Conservation (phyloP, 2,329 filamentous ascomycete species). For the Ascochyta lentis region DNA sequence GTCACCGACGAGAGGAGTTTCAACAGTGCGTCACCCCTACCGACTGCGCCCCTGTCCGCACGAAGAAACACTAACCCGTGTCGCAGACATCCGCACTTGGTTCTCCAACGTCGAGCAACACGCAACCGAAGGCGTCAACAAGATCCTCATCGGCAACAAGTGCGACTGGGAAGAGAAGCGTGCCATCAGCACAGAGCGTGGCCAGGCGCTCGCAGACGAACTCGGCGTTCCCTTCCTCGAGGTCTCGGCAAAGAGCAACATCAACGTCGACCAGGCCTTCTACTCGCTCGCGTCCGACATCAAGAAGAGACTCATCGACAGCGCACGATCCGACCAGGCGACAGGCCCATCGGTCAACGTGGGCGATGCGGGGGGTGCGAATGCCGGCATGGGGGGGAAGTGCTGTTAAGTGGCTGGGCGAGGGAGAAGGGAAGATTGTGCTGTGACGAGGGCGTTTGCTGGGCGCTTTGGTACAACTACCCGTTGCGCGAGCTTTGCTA, state of each 20-base stretch:
- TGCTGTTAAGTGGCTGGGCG: conserved; percentile 41
- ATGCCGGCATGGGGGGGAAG: conserved; percentile 46
- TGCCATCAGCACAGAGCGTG: conserved; percentile 88
- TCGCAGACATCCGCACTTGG: conserved; percentile 94
- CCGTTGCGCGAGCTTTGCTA: neutral
- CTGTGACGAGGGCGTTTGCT: conserved; percentile 2
- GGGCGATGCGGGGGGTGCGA: conserved; percentile 33
- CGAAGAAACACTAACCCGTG: conserved; percentile 26
- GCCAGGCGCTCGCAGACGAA: conserved; percentile 92
- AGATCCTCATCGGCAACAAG: conserved; percentile 99
- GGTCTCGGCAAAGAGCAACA: conserved; percentile 98
- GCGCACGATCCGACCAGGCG: conserved; percentile 71
- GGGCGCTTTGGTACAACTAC: neutral
- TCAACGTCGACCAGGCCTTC: conserved; percentile 99
- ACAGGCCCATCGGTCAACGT: conserved; percentile 43
- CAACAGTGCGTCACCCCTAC: conserved; percentile 71
- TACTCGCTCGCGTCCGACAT: conserved; percentile 94
- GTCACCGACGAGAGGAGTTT: conserved; percentile 96
- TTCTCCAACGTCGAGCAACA: conserved; percentile 99
- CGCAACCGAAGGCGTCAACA: conserved; percentile 98
- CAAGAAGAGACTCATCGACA: conserved; percentile 98
- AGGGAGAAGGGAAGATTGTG: neutral
- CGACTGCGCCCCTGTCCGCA: neutral
- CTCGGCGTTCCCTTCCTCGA: conserved; percentile 98
- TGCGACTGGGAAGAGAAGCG: conserved; percentile 99